A percentile compares a stretch with the other conserved stretches of the same genome.
Conservation (phyloP, 208 protist species). For the Trypanosoma caninum region DNA sequence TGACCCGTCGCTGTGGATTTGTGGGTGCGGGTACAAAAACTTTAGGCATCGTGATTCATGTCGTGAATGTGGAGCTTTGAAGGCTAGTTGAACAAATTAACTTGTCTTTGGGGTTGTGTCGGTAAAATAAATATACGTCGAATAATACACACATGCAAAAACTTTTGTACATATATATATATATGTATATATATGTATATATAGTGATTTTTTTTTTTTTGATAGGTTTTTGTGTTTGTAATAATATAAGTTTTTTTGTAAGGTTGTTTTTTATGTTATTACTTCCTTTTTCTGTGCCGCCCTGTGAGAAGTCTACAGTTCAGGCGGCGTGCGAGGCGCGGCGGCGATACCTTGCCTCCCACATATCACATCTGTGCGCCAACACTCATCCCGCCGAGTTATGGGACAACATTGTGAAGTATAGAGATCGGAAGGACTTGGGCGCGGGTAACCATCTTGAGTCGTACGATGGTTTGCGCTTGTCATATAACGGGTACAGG, state of each 20-base stretch:
- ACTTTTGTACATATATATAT: neutral
- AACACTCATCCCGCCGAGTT: constrained; percentile 70
- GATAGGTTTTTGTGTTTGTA: neutral
- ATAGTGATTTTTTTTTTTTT: constrained; percentile 7
- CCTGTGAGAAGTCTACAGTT: constrained; percentile 26
- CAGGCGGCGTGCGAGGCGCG: constrained; percentile 42
- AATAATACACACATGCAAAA: neutral
- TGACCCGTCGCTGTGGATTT: constrained; percentile 33
- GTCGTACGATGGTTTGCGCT: constrained; percentile 59
- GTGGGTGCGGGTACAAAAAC: constrained; percentile 48
- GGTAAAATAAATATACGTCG: too few species aligned
- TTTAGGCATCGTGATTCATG: constrained; percentile 27
- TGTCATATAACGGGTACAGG: constrained; percentile 70
- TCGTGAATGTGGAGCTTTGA: constrained; percentile 25
- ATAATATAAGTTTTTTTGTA: neutral
- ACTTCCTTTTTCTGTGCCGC: constrained; percentile 17
- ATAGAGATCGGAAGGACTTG: constrained; percentile 28
- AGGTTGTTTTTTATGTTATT: constrained; percentile 16
- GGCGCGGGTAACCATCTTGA: constrained; percentile 26
- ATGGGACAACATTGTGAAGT: constrained; percentile 76
- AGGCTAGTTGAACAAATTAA: too few species aligned
- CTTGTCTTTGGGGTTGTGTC: too few species aligned
- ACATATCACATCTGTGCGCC: constrained; percentile 45
- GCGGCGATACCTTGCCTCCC: constrained; percentile 40
- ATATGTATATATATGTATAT: too few species aligned